Evolutionary conservation across 805 yeast genomes (phyloP), one percentile per base, ranked within the genome.

Genomic region (Spathaspora passalidarum): DNA sequence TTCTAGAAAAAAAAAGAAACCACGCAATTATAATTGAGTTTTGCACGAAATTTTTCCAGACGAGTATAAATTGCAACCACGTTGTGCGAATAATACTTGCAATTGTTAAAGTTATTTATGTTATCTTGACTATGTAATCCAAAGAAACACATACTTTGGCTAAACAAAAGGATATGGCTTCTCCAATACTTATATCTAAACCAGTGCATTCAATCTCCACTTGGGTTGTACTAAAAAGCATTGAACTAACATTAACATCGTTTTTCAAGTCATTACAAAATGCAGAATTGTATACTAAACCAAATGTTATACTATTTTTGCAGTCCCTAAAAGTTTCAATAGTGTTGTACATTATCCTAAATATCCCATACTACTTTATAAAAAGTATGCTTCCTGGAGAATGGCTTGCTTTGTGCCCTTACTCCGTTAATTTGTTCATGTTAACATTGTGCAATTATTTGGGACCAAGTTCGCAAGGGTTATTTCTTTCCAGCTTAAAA

Each of bases 131-230:
- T n/a, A n/a, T n/a, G n/a, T n/a, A n/a, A n/a, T n/a, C n/a, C n/a
- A n/a, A n/a, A n/a, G n/a, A n/a, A n/a, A n/a, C n/a, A n/a, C n/a
- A n/a, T n/a, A n/a, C n/a, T n/a, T 18, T 39, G 3, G 22, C 37
- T 3, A 7, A 4, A 5, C 34, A 22, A 32, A n/a, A n/a, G n/a
- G 23, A 16, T 32, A 80, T 81, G 85, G 78, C 81, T 1, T 81
- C 86, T 2, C 86, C 86, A 5, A 70, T 78, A 13, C 80, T 80
- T 55, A 65, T 80, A 10, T 74, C 83, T 2, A 69, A 75, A 41
- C 84, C 86, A 1, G 77, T 82, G 6, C 74, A 79, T 4, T 79
- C 82, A 13, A 77, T 80, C 54, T 69, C 82, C 2, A 26, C 69
- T 0, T 45, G 69, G 46, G 72, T 82, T 0, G 66, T 80, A n/a